These are phyloP conservation scores for Zygotorulaspora mrakii DNA, from an alignment of 1,139 yeast genomes.

Conservation along the genomic window DNA sequence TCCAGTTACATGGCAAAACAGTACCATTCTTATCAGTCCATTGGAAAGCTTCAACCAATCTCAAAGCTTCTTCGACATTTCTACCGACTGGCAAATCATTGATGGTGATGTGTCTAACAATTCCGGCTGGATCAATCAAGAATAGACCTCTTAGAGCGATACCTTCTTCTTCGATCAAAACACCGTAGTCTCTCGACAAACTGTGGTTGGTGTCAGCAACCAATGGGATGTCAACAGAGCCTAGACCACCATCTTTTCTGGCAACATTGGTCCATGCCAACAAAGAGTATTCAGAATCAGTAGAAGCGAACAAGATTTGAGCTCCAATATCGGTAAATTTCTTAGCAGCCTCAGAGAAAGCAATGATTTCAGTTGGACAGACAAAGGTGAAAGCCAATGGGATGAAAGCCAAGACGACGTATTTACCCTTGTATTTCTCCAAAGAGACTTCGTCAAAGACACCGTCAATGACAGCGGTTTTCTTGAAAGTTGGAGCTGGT, in stretches of 20 bases:
- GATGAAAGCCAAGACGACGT: conserved; percentile 94
- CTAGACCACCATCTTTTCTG: conserved; percentile 97
- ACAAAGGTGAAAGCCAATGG: conserved; percentile 99
- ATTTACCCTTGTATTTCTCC: conserved; percentile 94
- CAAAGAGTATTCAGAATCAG: conserved; percentile 96
- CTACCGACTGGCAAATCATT: conserved; percentile 99
- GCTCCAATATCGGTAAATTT: conserved; percentile 84
- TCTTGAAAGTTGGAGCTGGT: conserved; percentile 93
- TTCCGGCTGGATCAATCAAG: conserved; percentile 93
- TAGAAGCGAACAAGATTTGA: conserved; percentile 90
- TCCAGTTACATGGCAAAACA: conserved; percentile 99
- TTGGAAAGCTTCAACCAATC: conserved; percentile 98
- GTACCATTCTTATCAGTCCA: conserved; percentile 98
- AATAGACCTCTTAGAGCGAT: conserved; percentile 96
- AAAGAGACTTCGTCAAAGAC: conserved; percentile 88
- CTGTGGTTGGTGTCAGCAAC: conserved; percentile 96
- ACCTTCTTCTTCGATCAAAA: conserved; percentile 92
- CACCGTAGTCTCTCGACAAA: conserved; percentile 93
- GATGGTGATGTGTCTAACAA: conserved; percentile 91
- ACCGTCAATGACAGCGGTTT: conserved; percentile 96
- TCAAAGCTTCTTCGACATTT: conserved; percentile 93
- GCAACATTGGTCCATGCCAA: conserved; percentile 97
- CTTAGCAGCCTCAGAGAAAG: conserved; percentile 92
- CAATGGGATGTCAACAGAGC: conserved; percentile 89
- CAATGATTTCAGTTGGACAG: conserved; percentile 98